Evolutionary conservation across 2,329 filamentous ascomycete species (phyloP).

Genomic region (Aspergillus sp.): DNA sequence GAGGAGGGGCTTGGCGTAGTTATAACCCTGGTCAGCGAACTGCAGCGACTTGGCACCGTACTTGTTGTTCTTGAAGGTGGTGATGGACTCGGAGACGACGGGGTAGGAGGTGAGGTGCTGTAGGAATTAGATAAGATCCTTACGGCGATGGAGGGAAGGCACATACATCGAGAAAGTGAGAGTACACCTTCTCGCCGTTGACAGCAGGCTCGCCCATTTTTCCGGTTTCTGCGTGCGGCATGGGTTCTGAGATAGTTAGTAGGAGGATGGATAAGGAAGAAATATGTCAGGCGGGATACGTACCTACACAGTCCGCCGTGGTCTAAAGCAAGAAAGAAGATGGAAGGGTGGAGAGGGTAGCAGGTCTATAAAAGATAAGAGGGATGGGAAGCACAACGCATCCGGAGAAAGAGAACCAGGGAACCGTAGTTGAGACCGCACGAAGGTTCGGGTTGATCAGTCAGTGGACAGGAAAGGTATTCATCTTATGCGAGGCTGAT

Average conservation of each 20-base stretch:
- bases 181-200: slow-evolving; percentile 50
- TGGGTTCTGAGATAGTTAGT: slow-evolving; percentile 20
- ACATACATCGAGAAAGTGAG: slow-evolving; percentile 45
- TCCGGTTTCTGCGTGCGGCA: slow-evolving; percentile 50
- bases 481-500: neutral
- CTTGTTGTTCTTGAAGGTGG: slow-evolving; percentile 75
- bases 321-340: neutral
- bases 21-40: slow-evolving; percentile 71
- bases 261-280: neutral
- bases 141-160: slow-evolving; percentile 10
- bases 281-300: neutral
- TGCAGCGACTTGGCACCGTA: slow-evolving; percentile 80
- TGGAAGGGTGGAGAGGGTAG: neutral
- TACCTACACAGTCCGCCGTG: neutral
- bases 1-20: slow-evolving; percentile 71
- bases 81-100: slow-evolving; percentile 73
- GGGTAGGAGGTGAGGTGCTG: slow-evolving; percentile 86
- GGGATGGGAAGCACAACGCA: neutral
- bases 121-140: slow-evolving; percentile 24
- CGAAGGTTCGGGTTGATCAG: neutral
- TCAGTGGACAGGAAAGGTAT: neutral
- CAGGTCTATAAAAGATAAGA: neutral
- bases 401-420: slow-evolving; percentile 8
- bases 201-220: slow-evolving; percentile 47
- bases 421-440: slow-evolving; percentile 12